A percentile compares a stretch with the other conserved stretches of the same genome.
Evolutionary conservation across 1,284 basidiomycete genomes (phyloP).

Genomic region (Sanghuangporus weigelae): DNA sequence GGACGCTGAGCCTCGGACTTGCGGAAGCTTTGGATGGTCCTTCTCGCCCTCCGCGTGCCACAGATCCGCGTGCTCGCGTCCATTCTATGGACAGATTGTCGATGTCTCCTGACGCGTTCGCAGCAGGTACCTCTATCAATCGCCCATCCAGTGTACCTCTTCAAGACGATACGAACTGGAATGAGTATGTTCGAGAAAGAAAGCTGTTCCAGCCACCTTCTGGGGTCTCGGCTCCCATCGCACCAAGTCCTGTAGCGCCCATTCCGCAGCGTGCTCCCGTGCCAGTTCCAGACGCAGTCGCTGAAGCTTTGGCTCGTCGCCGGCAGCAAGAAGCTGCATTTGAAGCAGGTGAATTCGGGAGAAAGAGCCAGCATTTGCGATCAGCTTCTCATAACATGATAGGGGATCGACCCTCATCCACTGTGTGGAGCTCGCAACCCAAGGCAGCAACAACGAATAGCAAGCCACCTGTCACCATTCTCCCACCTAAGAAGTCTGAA

Average conservation of each 20-base stretch:
- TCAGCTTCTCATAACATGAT: background rate
- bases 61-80: constrained; percentile 58
- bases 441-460: constrained; percentile 10
- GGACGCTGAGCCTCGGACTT: constrained; percentile 60
- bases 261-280: constrained; percentile 34
- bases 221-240: constrained; percentile 68
- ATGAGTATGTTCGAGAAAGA: constrained; percentile 71
- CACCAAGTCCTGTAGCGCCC: constrained; percentile 46
- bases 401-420: constrained; percentile 5
- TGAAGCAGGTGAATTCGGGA: constrained; percentile 32
- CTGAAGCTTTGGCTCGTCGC: constrained; percentile 63
- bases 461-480: constrained; percentile 44
- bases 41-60: constrained; percentile 58
- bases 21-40: constrained; percentile 43
- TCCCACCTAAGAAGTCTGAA: constrained; percentile 53
- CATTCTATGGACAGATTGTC: constrained; percentile 63
- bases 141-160: constrained; percentile 69
- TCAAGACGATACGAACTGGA: constrained; percentile 63
- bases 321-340: constrained; percentile 60
- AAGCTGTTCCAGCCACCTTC: constrained; percentile 78
- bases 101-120: constrained; percentile 28
- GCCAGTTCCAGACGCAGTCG: constrained; percentile 61
- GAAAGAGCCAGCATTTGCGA: constrained; percentile 16
- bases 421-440: constrained; percentile 6
- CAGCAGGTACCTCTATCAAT: constrained; percentile 47